Base-by-base conservation (phyloP, 2,329 filamentous ascomycete species). In the Beauveria australis region DNA sequence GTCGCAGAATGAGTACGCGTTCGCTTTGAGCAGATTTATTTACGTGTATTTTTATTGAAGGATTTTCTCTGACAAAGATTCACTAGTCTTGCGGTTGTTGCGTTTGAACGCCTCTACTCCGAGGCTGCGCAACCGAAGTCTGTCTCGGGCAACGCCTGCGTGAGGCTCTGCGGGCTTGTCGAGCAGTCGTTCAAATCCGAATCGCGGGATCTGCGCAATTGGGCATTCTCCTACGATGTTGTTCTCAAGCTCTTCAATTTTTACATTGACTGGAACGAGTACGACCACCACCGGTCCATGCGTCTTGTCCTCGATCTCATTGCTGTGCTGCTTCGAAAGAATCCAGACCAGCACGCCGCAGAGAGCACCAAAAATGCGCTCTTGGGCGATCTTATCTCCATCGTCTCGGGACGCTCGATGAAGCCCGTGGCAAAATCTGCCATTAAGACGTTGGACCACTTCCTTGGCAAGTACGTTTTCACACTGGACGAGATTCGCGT, bases 361-460 rank as follows among this genome's bases (percentile, higher is more conserved):
- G 67, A 66, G 14, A 62, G 69, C 3, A 74, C 80, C 37, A 82
- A 80, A 65, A 65, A 69, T 19, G 69, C 68, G 18, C 75, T 87
- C 7, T 67, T 86, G 18, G 70, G 77, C 28, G 80, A 75, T 5
- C 77, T 86, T 7, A 67, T 89, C 18, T 79, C 81, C 1, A 83
- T 87, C 16, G 79, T 89, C 47, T 78, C 80, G 24, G 80, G 83
- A 61, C 78, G 82, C 62, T 84, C 84, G 40, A 78, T 84, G 18
- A 85, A 83, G 64, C 81, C 85, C 10, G 78, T 87, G 56, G 84
- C 86, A 46, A 91, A 91, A 69, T 88, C 88, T 41, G 83, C 86
- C 7, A 81, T 91, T 63, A 86, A 87, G 67, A 82, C 82, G 18
- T 74, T 91, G 43, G 85, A 88, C 53, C 81, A 86, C 66, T 81